These are phyloP conservation scores for Stagonosporopsis tanaceti DNA, from an alignment of 2,329 filamentous ascomycete genomes.

Conservation along the genomic window DNA sequence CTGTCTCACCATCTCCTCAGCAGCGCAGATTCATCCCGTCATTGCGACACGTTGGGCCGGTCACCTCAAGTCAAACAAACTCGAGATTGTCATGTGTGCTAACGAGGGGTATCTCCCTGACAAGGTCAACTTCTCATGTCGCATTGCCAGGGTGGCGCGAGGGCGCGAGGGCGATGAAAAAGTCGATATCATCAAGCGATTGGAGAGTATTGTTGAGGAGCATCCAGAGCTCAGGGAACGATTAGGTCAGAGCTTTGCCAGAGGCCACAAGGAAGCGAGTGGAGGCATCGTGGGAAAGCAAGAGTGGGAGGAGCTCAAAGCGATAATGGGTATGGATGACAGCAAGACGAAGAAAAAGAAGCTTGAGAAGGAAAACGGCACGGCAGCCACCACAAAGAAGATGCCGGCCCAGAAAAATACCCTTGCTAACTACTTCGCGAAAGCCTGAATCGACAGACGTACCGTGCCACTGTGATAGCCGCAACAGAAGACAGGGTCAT, in stretches of 20 bases:
- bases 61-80: constrained; percentile 63
- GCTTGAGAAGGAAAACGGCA: constrained; percentile 13
- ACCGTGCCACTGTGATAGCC: neutral
- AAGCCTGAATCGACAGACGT: constrained; percentile 8
- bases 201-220: constrained; percentile 60
- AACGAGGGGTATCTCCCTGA: constrained; percentile 71
- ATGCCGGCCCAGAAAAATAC: constrained; percentile 44
- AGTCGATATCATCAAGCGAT: constrained; percentile 69
- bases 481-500: neutral
- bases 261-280: constrained; percentile 72
- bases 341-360: constrained; percentile 53
- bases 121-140: constrained; percentile 73
- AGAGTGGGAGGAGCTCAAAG: constrained; percentile 72
- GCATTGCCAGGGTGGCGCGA: constrained; percentile 65
- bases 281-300: constrained; percentile 68
- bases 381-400: constrained; percentile 46
- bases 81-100: constrained; percentile 71
- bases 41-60: constrained; percentile 74
- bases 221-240: constrained; percentile 54
- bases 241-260: constrained; percentile 69
- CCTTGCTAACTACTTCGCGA: constrained; percentile 43
- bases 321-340: constrained; percentile 65
- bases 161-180: constrained; percentile 58
- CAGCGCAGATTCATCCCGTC: constrained; percentile 70
- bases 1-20: constrained; percentile 67